A percentile compares a stretch with the other conserved stretches of the same genome.
phyloP scores from a whole-genome alignment of 2,329 filamentous ascomycete genomes.

The Hysterium pulicare region DNA sequence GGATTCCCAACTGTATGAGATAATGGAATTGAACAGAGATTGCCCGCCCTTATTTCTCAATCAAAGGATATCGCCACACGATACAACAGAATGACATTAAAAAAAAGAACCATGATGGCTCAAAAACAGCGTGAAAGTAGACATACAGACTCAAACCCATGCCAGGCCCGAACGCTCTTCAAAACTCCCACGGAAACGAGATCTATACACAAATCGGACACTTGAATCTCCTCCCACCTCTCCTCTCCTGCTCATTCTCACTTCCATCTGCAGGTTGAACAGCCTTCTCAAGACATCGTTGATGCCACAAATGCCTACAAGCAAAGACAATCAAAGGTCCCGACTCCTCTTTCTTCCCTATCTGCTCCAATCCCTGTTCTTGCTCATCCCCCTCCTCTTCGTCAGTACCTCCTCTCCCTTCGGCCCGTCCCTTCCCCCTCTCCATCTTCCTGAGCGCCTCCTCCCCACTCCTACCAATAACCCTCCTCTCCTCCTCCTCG shows the following conservation, averaged over 20 bases:
- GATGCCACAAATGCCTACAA: slow-evolving; percentile 41
- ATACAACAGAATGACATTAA: no score
- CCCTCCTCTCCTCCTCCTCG: slow-evolving; percentile 42
- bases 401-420: slow-evolving; percentile 30
- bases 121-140: no score
- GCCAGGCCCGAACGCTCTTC: no score
- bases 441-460: slow-evolving; percentile 34
- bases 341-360: slow-evolving; percentile 8
- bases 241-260: slow-evolving; percentile 4
- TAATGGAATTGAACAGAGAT: no score
- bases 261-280: slow-evolving; percentile 1
- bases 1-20: no score
- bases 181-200: no score
- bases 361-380: slow-evolving; percentile 36
- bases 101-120: no score
- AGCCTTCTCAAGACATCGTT: slow-evolving; percentile 29
- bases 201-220: slow-evolving; percentile 28
- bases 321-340: slow-evolving; percentile 35
- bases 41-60: no score
- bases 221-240: slow-evolving; percentile 14
- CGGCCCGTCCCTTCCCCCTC: slow-evolving; percentile 54
- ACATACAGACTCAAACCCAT: no score
- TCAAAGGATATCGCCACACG: no score
- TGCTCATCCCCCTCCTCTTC: slow-evolving; percentile 44
- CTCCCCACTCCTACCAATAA: slow-evolving; percentile 36